Percentiles rank a stretch among this genome's conserved stretches.
Conservation (phyloP, 306 rosid species). For the Begonia loranthoides region DNA sequence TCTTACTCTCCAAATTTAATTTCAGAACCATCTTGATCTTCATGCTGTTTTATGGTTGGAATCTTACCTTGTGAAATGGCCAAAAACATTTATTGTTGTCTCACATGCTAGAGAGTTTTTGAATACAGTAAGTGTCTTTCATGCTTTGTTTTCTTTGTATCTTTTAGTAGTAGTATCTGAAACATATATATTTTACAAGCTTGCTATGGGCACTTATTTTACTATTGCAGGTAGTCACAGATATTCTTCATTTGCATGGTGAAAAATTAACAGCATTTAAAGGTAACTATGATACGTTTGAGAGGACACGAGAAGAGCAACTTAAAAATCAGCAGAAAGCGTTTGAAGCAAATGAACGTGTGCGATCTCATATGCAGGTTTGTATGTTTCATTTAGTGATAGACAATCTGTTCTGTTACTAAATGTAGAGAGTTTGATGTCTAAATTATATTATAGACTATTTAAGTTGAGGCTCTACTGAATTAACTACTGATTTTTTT, state of each 20-base stretch:
- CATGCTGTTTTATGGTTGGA: slow-evolving; percentile 99
- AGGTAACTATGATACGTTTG: slow-evolving; percentile 89
- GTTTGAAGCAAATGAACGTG: slow-evolving; percentile 75
- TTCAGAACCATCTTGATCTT: slow-evolving; percentile 99
- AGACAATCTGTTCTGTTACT: neutral
- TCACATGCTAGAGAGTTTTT: slow-evolving; percentile 98
- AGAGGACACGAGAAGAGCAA: slow-evolving; percentile 79
- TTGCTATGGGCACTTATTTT: neutral
- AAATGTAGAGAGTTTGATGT: no score
- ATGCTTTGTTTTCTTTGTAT: neutral
- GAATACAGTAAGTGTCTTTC: slow-evolving; percentile 56
- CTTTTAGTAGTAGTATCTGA: no score
- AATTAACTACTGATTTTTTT: no score
- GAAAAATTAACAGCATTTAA: slow-evolving; percentile 60
- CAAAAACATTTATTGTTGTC: slow-evolving; percentile 87
- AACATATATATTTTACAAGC: neutral
- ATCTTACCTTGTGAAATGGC: slow-evolving; percentile 85
- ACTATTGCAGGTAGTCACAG: slow-evolving; percentile 69
- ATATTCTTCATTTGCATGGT: slow-evolving; percentile 79
- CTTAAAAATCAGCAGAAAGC: slow-evolving; percentile 89
- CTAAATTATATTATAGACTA: no score
- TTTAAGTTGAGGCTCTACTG: no score
- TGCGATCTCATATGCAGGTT: slow-evolving; percentile 97
- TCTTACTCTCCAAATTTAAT: neutral
- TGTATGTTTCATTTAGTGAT: neutral